phyloP scores from a whole-genome alignment of 1,284 basidiomycete genomes.

The Gomphus sp. region DNA sequence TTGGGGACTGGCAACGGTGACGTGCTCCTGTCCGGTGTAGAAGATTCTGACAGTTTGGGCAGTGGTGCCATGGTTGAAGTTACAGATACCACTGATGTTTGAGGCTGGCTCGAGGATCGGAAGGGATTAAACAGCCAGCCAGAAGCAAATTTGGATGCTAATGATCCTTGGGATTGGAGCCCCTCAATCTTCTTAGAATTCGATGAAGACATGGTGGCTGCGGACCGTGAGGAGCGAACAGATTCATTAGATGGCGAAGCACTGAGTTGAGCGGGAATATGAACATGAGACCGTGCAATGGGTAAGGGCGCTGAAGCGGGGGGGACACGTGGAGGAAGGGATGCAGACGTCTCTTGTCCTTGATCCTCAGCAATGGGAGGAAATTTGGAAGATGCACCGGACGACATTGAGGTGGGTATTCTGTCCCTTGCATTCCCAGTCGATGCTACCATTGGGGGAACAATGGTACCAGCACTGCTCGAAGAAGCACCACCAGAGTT shows the following conservation, averaged over 20 bases:
- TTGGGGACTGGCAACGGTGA: conserved; percentile 20
- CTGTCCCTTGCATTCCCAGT: conserved; percentile 1
- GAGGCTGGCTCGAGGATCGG: conserved; percentile 50
- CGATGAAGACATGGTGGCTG: conserved; percentile 12
- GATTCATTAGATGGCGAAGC: conserved; percentile 69
- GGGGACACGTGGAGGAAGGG: conserved; percentile 3
- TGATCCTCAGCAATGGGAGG: conserved; percentile 61
- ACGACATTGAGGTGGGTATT: conserved; percentile 32
- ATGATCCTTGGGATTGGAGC: conserved; percentile 25
- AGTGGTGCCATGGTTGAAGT: conserved; percentile 11
- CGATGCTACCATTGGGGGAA: conserved; percentile 19
- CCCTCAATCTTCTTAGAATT: neutral
- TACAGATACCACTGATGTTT: conserved; percentile 44
- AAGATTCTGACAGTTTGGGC: conserved; percentile 19
- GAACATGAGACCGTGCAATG: neutral
- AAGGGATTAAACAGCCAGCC: conserved; percentile 73
- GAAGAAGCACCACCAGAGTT: conserved; percentile 30
- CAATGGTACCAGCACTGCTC: conserved; percentile 23
- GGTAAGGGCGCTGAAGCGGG: neutral
- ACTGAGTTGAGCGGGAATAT: conserved; percentile 22
- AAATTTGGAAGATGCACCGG: conserved; percentile 37
- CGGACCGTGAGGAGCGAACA: conserved; percentile 33
- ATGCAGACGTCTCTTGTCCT: conserved; percentile 4
- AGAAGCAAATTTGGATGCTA: conserved; percentile 54
- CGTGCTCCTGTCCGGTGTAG: conserved; percentile 9